A percentile compares a stretch with the other conserved stretches of the same genome.
Conservation (phyloP, 2,329 filamentous ascomycete species). For the Calonectria pseudoturangicola region DNA sequence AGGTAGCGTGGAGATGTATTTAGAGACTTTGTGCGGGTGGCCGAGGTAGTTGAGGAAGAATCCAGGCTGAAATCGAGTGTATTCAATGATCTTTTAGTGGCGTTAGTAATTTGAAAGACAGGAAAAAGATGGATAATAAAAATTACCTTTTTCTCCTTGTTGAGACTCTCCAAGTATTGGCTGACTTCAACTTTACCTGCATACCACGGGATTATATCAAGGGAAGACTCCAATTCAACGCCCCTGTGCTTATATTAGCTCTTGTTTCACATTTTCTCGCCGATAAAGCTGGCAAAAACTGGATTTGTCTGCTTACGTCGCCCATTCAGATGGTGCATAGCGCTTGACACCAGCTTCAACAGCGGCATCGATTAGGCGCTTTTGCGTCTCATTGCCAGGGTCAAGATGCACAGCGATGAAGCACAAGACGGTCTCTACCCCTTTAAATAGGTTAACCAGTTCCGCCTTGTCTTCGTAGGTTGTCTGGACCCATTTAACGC, state of each 20-base stretch:
- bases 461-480: constrained; percentile 64
- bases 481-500: constrained; percentile 63
- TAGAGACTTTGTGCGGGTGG: constrained; percentile 66
- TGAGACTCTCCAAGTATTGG: constrained; percentile 70
- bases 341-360: constrained; percentile 75
- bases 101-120: neutral
- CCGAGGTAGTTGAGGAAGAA: constrained; percentile 73
- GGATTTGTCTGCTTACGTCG: constrained; percentile 54
- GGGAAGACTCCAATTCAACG: constrained; percentile 28
- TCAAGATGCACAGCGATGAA: constrained; percentile 64
- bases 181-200: constrained; percentile 68
- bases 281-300: neutral
- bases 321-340: constrained; percentile 77
- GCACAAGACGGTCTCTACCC: constrained; percentile 70
- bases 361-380: constrained; percentile 75
- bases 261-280: neutral
- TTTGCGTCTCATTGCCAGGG: constrained; percentile 65
- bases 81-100: constrained; percentile 69
- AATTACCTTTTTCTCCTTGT: constrained; percentile 64
- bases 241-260: constrained; percentile 26
- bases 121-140: neutral
- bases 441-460: constrained; percentile 62
- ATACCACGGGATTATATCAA: constrained; percentile 68
- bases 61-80: constrained; percentile 72
- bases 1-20: constrained; percentile 63